Evolutionary conservation across 2,329 filamentous ascomycete species (phyloP).

Genomic region (Diplodia corticola): DNA sequence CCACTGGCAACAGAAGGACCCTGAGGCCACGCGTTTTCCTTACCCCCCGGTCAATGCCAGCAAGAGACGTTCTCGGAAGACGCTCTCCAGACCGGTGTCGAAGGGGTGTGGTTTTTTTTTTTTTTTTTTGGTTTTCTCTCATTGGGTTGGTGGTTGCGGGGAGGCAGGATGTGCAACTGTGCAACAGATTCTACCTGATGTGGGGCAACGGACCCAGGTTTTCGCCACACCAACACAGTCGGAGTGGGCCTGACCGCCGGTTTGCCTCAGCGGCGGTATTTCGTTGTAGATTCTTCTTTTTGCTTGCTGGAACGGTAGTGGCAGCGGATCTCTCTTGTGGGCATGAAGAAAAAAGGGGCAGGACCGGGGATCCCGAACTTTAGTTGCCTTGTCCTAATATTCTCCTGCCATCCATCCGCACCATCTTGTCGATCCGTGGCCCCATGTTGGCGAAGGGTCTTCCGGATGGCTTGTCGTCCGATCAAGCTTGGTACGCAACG

Average conservation of each 20-base stretch:
- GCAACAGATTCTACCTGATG: not conserved
- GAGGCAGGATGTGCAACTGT: not conserved
- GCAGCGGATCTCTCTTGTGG: not conserved
- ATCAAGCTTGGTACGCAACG: not conserved
- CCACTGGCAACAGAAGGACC: not conserved
- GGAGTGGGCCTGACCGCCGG: slow-evolving; percentile 1
- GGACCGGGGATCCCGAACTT: too few species aligned
- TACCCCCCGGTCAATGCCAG: not conserved
- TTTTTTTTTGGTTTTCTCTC: too few species aligned
- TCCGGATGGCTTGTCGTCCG: not conserved
- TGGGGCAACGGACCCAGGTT: not conserved
- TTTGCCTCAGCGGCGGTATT: not conserved
- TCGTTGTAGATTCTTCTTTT: too few species aligned
- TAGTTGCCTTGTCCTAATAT: too few species aligned
- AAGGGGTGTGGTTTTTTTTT: too few species aligned
- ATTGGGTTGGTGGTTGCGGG: too few species aligned
- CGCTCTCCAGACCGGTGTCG: not conserved
- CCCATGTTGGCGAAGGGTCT: not conserved
- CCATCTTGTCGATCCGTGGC: not conserved
- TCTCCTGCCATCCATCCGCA: too few species aligned
- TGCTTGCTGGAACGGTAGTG: not conserved
- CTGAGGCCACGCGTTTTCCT: not conserved
- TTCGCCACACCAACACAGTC: too few species aligned
- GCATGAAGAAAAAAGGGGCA: not conserved
- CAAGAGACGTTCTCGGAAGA: not conserved